phyloP scores from a whole-genome alignment of 805 yeast species.

The Ogataea saltuana region DNA sequence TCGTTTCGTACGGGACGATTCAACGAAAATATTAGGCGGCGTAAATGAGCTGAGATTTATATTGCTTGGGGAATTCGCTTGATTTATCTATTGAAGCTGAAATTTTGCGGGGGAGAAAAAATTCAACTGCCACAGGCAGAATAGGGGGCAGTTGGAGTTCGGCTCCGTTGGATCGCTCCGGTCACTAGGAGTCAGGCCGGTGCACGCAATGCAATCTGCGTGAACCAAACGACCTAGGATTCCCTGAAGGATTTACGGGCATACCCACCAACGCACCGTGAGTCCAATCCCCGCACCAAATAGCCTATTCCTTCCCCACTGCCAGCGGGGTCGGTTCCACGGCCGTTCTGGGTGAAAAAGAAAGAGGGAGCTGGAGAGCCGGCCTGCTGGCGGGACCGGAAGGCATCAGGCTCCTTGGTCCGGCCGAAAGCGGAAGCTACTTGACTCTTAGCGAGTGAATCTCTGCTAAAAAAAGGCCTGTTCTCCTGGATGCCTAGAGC shows the following conservation, averaged over 20 bases:
- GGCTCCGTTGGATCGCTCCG: background rate
- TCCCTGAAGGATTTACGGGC: background rate
- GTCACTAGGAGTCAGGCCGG: background rate
- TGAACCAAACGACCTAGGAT: background rate
- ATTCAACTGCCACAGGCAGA: no score
- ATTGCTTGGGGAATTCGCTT: background rate
- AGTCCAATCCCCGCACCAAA: slow-evolving; percentile 4
- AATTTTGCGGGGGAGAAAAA: slow-evolving; percentile 6
- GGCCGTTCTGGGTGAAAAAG: slow-evolving; percentile 4
- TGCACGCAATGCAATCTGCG: background rate
- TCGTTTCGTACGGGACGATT: no score
- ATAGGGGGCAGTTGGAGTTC: no score
- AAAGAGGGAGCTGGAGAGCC: background rate
- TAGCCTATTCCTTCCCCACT: slow-evolving; percentile 8
- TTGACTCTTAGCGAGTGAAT: no score
- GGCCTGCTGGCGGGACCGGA: no score
- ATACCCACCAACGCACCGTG: no score
- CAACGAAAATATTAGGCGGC: no score
- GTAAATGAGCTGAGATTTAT: no score
- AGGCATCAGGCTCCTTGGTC: no score
- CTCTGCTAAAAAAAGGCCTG: no score
- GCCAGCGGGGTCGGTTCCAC: slow-evolving; percentile 5
- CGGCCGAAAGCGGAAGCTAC: no score
- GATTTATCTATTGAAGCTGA: slow-evolving; percentile 3
- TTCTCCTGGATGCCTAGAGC: no score